A percentile compares a stretch with the other conserved stretches of the same genome.
These are phyloP conservation scores for Arxiozyma slooffiae DNA, from an alignment of 1,139 yeast species.

Conservation along the genomic window DNA sequence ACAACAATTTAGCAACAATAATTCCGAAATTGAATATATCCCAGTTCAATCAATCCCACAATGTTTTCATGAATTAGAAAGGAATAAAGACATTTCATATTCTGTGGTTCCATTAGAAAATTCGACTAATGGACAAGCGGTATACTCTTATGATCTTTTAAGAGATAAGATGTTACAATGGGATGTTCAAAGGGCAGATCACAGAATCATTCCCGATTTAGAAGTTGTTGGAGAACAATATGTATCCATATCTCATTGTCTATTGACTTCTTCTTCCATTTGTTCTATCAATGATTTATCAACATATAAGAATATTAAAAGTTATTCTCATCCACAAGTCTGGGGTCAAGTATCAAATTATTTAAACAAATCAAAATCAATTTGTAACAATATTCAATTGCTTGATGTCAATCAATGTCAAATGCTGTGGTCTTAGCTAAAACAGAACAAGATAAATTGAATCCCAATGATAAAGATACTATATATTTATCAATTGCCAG, in stretches of 20 bases:
- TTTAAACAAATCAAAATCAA: conserved; percentile 40
- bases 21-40: conserved; percentile 18
- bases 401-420: conserved; percentile 70
- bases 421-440: conserved; percentile 65
- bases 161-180: conserved; percentile 47
- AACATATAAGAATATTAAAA: conserved; percentile 39
- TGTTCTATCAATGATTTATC: conserved; percentile 17
- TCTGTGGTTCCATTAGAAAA: conserved; percentile 91
- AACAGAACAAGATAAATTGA: conserved; percentile 9
- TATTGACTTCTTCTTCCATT: conserved; percentile 42
- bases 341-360: conserved; percentile 85
- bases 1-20: conserved; percentile 46
- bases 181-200: conserved; percentile 7
- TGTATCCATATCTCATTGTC: conserved; percentile 73
- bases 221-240: conserved; percentile 66
- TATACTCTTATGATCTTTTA: conserved; percentile 66
- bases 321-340: conserved; percentile 93
- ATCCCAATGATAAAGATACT: conserved; percentile 25
- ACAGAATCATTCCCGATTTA: conserved; percentile 30
- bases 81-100: conserved; percentile 42
- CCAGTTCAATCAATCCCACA: conserved; percentile 43
- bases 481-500: conserved; percentile 49
- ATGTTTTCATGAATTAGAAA: conserved; percentile 50
- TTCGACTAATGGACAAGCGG: conserved; percentile 88
- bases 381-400: conserved; percentile 33